Evolutionary conservation across 805 yeast genomes (phyloP).

Genomic region (Yamadazyma takamatsuzukensis): DNA sequence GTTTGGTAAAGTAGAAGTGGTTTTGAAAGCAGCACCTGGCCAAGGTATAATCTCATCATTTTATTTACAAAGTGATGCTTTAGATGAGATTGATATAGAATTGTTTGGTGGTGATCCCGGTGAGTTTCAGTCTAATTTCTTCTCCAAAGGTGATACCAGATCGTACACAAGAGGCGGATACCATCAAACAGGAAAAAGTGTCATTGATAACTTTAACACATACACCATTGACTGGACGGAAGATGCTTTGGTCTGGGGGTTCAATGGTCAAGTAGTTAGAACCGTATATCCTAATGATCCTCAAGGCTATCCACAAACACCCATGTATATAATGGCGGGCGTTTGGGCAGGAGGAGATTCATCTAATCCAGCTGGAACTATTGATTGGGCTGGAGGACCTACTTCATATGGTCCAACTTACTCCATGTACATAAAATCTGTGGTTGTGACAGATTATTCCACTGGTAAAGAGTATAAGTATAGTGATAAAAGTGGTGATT

Average conservation of each 20-base stretch:
- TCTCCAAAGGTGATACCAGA: constrained; percentile 74
- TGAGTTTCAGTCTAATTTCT: constrained; percentile 75
- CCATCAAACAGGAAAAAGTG: constrained; percentile 52
- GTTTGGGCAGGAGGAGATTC: constrained; percentile 85
- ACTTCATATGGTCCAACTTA: constrained; percentile 71
- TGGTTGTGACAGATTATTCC: constrained; percentile 68
- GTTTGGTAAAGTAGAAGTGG: constrained; percentile 82
- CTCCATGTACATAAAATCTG: constrained; percentile 56
- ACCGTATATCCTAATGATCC: constrained; percentile 49
- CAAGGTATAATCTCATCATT: constrained; percentile 77
- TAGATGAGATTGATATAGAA: constrained; percentile 87
- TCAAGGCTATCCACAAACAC: constrained; percentile 87
- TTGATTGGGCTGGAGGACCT: constrained; percentile 79
- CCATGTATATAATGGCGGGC: constrained; percentile 70
- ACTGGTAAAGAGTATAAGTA: constrained; percentile 58
- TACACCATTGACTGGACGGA: constrained; percentile 85
- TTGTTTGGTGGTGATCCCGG: constrained; percentile 78
- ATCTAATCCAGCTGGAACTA: constrained; percentile 59
- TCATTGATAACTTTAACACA: constrained; percentile 61
- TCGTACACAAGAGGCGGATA: constrained; percentile 79
- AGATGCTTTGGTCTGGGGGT: constrained; percentile 60
- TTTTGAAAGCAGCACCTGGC: constrained; percentile 70
- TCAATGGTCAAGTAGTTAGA: constrained; percentile 71
- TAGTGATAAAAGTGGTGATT: constrained; percentile 51
- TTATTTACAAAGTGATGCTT: constrained; percentile 75